Evolutionary conservation across 129 eudicot species (phyloP).

Genomic region (Pseudognaphalium luteoalbum): DNA sequence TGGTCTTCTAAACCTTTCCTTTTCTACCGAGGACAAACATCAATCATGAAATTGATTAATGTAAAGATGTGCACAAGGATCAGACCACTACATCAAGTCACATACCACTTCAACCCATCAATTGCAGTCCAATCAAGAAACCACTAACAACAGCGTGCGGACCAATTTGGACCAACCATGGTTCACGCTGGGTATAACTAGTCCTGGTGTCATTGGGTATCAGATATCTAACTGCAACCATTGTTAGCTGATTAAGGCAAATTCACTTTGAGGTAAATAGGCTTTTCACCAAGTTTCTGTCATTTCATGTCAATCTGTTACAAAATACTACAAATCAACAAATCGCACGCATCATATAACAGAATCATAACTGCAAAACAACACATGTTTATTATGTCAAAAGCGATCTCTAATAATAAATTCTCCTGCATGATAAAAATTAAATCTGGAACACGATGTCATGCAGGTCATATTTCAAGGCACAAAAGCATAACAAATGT

Average conservation of each 20-base stretch:
- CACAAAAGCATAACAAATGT: slow-evolving; percentile 7
- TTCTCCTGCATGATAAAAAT: background rate
- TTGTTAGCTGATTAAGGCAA: background rate
- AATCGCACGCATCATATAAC: background rate
- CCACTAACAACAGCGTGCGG: background rate
- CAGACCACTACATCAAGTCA: too few species aligned
- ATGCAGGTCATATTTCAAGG: slow-evolving; percentile 18
- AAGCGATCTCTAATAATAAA: background rate
- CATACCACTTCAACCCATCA: background rate
- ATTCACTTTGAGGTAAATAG: too few species aligned
- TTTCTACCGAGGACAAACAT: too few species aligned
- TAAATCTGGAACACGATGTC: background rate
- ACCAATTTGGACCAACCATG: background rate
- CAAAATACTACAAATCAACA: background rate
- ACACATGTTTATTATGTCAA: slow-evolving; percentile 19
- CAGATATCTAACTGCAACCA: background rate
- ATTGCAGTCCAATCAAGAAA: too few species aligned
- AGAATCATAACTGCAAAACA: background rate
- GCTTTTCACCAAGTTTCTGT: background rate
- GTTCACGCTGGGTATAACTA: background rate
- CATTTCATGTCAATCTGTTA: background rate
- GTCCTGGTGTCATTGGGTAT: background rate
- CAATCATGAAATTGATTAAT: too few species aligned
- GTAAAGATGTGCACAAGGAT: too few species aligned
- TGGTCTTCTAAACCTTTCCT: background rate